These are phyloP conservation scores for Nakaseomyces uthaithaninus DNA, from an alignment of 1,139 yeast genomes.

Conservation along the genomic window DNA sequence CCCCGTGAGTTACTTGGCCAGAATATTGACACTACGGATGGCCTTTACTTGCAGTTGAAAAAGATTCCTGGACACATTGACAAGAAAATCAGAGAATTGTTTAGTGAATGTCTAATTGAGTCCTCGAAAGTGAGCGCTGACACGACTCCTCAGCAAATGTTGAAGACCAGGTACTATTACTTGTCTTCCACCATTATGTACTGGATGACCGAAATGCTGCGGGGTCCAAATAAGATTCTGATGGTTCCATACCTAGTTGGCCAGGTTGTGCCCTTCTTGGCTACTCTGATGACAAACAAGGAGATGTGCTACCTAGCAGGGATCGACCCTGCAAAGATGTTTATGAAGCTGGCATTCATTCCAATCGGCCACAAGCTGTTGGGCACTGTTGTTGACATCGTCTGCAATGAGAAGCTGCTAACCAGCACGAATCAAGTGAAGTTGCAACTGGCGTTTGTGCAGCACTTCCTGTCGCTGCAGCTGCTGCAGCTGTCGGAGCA, in stretches of 20 bases:
- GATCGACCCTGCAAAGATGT: constrained; percentile 47
- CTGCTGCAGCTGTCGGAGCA: constrained; percentile 44
- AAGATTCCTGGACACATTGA: constrained; percentile 26
- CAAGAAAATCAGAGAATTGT: constrained; percentile 33
- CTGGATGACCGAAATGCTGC: constrained; percentile 27
- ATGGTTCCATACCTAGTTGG: constrained; percentile 38
- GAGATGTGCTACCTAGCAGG: constrained; percentile 77
- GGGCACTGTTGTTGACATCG: constrained; percentile 42
- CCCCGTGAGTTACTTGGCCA: constrained; percentile 38
- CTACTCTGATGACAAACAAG: constrained; percentile 58
- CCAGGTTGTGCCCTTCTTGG: constrained; percentile 61
- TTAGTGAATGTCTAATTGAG: constrained; percentile 20
- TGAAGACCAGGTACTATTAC: constrained; percentile 35
- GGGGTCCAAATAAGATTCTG: constrained; percentile 26
- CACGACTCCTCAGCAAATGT: constrained; percentile 31
- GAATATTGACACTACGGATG: constrained; percentile 33
- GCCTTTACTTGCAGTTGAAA: constrained; percentile 33
- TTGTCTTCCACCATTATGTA: constrained; percentile 31
- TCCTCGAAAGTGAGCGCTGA: constrained; percentile 34
- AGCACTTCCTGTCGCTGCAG: constrained; percentile 67
- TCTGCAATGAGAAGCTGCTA: constrained; percentile 42
- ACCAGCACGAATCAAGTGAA: constrained; percentile 62
- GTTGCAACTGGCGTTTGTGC: constrained; percentile 64
- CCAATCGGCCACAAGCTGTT: constrained; percentile 43
- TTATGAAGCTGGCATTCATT: constrained; percentile 51